Base-by-base conservation (phyloP, 1,139 yeast genomes). In the Nakaseomyces kungkrabaensis region DNA sequence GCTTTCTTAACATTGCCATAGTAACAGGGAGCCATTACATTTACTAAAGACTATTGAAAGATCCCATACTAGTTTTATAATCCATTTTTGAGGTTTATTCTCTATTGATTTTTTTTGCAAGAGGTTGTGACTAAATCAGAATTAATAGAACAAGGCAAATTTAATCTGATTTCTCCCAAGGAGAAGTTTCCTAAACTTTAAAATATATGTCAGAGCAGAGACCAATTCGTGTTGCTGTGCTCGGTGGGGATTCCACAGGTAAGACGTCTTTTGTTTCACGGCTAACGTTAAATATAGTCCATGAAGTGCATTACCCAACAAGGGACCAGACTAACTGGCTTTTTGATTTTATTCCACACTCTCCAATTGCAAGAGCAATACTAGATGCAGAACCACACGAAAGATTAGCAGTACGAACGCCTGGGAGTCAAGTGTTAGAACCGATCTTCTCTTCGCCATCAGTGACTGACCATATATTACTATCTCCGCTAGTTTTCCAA, bases 291-390 rank as follows among this genome's bases (percentile, higher is more conserved):
- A 70, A 73, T 45, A 74, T 76, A 38, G 68, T 81, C 4, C 68
- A 63, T 44, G 68, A 65, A 48, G 66, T 58, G 1, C 68, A 85
- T 62, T 84, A 85, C 57, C 92, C 92, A 2, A 84, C 90, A 1
- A 71, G 75, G 67, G 61, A 76, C 71, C 65, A 73, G 60, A 69
- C 71, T 29, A 79, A 87, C 10, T 71, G 79, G 51, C 65, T 83
- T 47, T 73, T 81, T 56, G 77, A 77, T 25, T 83, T 72, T 58
- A 62, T 61, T 4, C 79, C 89, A 0, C 60, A 62, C 4, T 63
- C 72, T 6, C 58, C 55, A 4, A 53, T 62, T n/a, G 66, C 79
- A 0, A 65, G 77, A 27, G 63, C 74, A 0, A 58, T 81, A 1
- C 60, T 82, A 36, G 86, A 81, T 56, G 77, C 76, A 37, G 68